phyloP scores from a whole-genome alignment of 2,329 filamentous ascomycete species.

The Knufia petricola region DNA sequence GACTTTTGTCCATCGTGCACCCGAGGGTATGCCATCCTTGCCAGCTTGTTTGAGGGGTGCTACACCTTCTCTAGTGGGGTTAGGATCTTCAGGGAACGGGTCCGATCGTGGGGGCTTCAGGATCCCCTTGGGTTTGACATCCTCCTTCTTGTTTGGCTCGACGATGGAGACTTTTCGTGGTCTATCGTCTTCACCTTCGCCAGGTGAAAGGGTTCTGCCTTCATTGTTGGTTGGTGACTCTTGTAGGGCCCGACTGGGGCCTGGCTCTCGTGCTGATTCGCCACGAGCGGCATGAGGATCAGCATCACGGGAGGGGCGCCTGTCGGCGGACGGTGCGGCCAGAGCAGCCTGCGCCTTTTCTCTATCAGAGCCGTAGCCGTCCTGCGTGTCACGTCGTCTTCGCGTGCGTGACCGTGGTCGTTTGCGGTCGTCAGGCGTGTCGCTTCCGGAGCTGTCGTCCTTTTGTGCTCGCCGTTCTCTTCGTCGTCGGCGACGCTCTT shows the following conservation, averaged over 20 bases:
- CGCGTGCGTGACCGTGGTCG: slow-evolving; percentile 14
- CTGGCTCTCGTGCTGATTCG: slow-evolving; percentile 12
- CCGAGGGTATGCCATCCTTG: slow-evolving; percentile 63
- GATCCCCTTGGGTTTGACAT: slow-evolving; percentile 66
- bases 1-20: slow-evolving; percentile 89
- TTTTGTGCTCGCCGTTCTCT: background rate
- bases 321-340: background rate
- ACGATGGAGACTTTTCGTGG: slow-evolving; percentile 41
- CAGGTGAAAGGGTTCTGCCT: slow-evolving; percentile 14
- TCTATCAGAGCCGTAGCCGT: slow-evolving; percentile 15
- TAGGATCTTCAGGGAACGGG: slow-evolving; percentile 78
- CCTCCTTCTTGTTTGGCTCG: slow-evolving; percentile 58
- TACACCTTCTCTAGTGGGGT: slow-evolving; percentile 78
- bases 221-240: slow-evolving; percentile 4
- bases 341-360: slow-evolving; percentile 1
- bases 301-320: background rate
- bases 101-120: slow-evolving; percentile 64
- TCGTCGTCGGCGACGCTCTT: slow-evolving; percentile 9
- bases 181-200: slow-evolving; percentile 20
- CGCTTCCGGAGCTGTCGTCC: slow-evolving; percentile 18
- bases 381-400: slow-evolving; percentile 12
- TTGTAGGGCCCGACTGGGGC: slow-evolving; percentile 4
- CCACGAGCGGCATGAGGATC: background rate
- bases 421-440: slow-evolving; percentile 16
- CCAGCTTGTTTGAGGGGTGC: slow-evolving; percentile 85